Conservation (phyloP, 768 basidiomycete species). For the Kwoniella heveanensis region DNA sequence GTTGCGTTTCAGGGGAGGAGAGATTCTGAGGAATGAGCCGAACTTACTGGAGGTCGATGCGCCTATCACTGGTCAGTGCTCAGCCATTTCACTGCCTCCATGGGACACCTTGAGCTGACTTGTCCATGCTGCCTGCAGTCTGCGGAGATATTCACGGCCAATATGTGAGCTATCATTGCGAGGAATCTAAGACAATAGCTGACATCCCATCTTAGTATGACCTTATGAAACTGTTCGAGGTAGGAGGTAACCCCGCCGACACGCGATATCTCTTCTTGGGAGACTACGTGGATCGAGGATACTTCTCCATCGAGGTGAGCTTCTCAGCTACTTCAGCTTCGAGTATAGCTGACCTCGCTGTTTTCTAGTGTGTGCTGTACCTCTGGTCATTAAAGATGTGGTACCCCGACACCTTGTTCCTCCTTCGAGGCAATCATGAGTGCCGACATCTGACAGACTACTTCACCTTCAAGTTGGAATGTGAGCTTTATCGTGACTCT, state of each 20-base stretch:
- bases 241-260: constrained; percentile 90
- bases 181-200: too few relatives aligned
- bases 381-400: constrained; percentile 98
- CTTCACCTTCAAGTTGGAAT: constrained; percentile 98
- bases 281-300: constrained; percentile 90
- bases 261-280: constrained; percentile 90
- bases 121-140: constrained; percentile 59
- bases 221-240: constrained; percentile 92
- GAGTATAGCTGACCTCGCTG: not conserved
- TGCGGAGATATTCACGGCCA: constrained; percentile 99
- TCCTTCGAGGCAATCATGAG: constrained; percentile 97
- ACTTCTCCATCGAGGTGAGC: constrained; percentile 85
- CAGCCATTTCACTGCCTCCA: constrained; percentile 46
- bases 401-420: constrained; percentile 96
- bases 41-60: constrained; percentile 94
- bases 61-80: constrained; percentile 83
- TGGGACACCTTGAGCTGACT: constrained; percentile 4
- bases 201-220: constrained; percentile 66
- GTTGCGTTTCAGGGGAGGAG: constrained; percentile 58
- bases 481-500: constrained; percentile 65
- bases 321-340: not conserved
- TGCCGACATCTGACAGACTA: constrained; percentile 98
- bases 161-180: constrained; percentile 75
- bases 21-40: constrained; percentile 77
- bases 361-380: constrained; percentile 86